Conservation (phyloP, 345 rosid genomes). For the Eucalyptus marginata region DNA sequence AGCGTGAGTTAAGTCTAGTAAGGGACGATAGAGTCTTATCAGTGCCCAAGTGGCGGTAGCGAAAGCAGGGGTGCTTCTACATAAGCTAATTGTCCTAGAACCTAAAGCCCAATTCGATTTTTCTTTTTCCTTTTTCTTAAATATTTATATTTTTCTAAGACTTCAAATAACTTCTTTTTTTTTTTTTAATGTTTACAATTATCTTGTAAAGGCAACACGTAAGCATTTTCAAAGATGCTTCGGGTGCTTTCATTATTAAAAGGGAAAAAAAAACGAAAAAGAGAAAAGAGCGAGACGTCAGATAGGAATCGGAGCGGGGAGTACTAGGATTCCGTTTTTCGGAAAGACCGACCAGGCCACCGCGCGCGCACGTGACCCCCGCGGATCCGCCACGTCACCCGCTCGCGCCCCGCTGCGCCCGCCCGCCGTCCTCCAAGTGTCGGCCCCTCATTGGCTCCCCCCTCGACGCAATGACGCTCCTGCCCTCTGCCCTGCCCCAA, state of each 20-base stretch:
- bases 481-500: neutral
- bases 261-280: no score
- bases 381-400: neutral
- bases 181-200: neutral
- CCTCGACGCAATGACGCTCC: neutral
- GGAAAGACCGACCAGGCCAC: neutral
- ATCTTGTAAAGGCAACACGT: neutral
- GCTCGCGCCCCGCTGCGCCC: neutral
- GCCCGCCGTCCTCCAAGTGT: neutral
- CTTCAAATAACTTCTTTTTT: neutral
- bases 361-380: neutral
- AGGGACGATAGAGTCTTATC: neutral
- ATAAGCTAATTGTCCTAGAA: neutral
- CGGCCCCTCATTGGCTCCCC: neutral
- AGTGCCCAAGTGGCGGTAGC: rapidly evolving
- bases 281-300: neutral
- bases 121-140: neutral
- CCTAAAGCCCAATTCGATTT: neutral
- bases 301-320: neutral
- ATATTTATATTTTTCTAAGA: neutral
- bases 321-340: neutral
- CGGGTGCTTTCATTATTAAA: neutral
- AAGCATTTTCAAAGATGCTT: neutral
- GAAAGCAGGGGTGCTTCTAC: neutral
- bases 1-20: neutral